phyloP scores from a whole-genome alignment of 306 rosid species.

The Prunus mongolica region DNA sequence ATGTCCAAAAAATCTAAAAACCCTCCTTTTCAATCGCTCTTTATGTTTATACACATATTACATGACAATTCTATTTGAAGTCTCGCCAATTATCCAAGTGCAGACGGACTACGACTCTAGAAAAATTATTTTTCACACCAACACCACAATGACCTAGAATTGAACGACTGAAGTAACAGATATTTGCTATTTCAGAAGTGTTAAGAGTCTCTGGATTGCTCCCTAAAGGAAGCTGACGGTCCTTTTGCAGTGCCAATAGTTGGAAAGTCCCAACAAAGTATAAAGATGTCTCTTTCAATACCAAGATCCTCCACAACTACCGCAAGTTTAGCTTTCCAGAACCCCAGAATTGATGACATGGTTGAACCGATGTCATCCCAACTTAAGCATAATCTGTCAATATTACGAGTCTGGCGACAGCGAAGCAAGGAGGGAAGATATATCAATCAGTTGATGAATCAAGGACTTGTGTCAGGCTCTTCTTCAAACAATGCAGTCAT shows the following conservation, averaged over 20 bases:
- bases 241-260: slow-evolving; percentile 32
- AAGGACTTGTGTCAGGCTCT: slow-evolving; percentile 52
- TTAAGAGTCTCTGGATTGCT: slow-evolving; percentile 42
- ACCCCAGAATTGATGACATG: slow-evolving; percentile 55
- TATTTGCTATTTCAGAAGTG: slow-evolving; percentile 50
- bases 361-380: slow-evolving; percentile 61
- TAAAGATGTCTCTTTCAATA: slow-evolving; percentile 83
- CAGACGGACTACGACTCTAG: slow-evolving; percentile 35
- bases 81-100: too few relatives aligned
- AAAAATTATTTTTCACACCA: slow-evolving; percentile 21
- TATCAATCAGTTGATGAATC: slow-evolving; percentile 73
- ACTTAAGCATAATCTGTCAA: slow-evolving; percentile 49
- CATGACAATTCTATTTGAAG: too few relatives aligned
- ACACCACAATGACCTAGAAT: slow-evolving; percentile 39
- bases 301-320: slow-evolving; percentile 68
- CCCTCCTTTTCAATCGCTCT: too few relatives aligned
- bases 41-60: too few relatives aligned
- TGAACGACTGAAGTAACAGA: slow-evolving; percentile 72
- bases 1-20: too few relatives aligned
- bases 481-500: slow-evolving; percentile 51
- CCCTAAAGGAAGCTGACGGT: slow-evolving; percentile 39
- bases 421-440: slow-evolving; percentile 48
- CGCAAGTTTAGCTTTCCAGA: slow-evolving; percentile 71
- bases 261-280: slow-evolving; percentile 91
- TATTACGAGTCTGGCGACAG: slow-evolving; percentile 36